Base-by-base conservation (phyloP, 2,329 filamentous ascomycete species). In the Alternaria dauci region DNA sequence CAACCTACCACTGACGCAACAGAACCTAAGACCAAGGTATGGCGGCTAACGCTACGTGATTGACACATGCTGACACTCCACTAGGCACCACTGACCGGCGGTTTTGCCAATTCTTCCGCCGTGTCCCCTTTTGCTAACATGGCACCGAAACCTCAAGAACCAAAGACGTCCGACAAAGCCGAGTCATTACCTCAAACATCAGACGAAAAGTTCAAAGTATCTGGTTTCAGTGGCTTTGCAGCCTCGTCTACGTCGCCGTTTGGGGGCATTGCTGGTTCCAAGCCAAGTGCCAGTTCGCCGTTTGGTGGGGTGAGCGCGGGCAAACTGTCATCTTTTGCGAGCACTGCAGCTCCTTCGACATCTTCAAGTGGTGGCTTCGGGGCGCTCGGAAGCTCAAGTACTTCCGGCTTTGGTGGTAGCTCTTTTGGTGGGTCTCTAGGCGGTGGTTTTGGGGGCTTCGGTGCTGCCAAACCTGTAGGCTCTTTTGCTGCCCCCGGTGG, bases 401-500 rank as follows among this genome's bases (percentile, higher is more conserved):
- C 68, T 42, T 78, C 78, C 46, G 73, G 70, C 6, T 77, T 77
- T 67, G 62, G 73, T 68, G 65, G 74, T 69, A 72, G 39, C 66
- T 71, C 77, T 9, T 82, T 82, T 64, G 81, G 82, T 59, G 79
- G 79, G 16, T 81, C 82, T 54, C 71, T 77, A 26, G 71, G 66
- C 23, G 70, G 72, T 39, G 71, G 68, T 18, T 78, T 78, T 44
- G 73, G 67, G 20, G 62, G 68, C 12, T 60, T 76, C 12, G 66
- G 65, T 8, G 65, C 66, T 32, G 44, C 67, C 34, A 66, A 73
- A 48, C 80, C 81, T 32, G 71, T 93, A 9, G 85, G 85, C 2
- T 90, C 86, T 67, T 97, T 96, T 78, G 92, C 89, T 42, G 52
- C 56, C 12, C 88, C 89, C 46, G 84, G 88, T 23, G 77, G 78